phyloP scores from a whole-genome alignment of 305 asterid species.

The Fraxinus latifolia region DNA sequence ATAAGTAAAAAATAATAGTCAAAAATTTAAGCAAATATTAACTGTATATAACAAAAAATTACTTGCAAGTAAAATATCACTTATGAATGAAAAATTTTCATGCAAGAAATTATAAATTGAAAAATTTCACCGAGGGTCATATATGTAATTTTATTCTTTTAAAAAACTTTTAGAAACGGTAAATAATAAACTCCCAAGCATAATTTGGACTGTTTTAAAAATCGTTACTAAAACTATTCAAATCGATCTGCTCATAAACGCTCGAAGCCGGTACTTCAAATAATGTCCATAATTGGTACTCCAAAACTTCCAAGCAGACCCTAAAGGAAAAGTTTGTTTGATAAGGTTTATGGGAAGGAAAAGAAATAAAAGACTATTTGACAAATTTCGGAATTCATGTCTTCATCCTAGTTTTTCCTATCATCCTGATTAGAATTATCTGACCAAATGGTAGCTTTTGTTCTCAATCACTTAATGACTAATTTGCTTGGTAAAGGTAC shows the following conservation, averaged over 20 bases:
- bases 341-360: not conserved
- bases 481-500: not conserved
- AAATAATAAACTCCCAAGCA: not conserved
- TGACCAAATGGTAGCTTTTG: not conserved
- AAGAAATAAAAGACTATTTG: not conserved
- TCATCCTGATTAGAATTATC: not conserved
- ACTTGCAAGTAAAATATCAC: not conserved
- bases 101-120: not conserved
- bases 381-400: not conserved
- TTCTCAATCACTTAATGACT: conserved; percentile 2
- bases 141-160: not conserved
- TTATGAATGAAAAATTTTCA: not conserved
- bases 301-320: not conserved
- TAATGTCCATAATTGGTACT: not conserved
- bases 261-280: not conserved
- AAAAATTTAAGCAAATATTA: too few species aligned
- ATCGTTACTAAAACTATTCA: not conserved
- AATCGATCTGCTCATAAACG: not conserved
- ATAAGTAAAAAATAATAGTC: too few species aligned
- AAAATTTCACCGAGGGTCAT: not conserved
- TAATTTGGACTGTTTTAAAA: not conserved
- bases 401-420: not conserved
- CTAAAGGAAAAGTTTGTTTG: not conserved
- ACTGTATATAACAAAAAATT: too few species aligned
- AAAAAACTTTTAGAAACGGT: not conserved